These are phyloP conservation scores for Saccharomycopsis fermentans DNA, from an alignment of 805 yeast genomes.

Conservation along the genomic window DNA sequence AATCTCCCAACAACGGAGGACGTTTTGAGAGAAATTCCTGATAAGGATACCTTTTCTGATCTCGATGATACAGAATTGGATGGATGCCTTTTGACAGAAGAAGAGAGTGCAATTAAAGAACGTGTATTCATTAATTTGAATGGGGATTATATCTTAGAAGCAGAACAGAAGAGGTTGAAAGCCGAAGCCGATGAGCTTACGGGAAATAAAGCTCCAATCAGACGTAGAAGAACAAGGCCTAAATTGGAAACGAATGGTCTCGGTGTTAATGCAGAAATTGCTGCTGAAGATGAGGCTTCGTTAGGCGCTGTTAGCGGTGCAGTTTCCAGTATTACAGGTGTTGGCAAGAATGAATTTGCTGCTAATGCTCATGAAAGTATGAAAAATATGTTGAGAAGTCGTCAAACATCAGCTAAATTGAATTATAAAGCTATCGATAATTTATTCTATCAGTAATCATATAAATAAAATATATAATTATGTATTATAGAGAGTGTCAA, in stretches of 20 bases:
- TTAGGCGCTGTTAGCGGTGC: conserved; percentile 21
- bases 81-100: conserved; percentile 48
- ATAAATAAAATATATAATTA: neutral
- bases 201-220: conserved; percentile 47
- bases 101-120: conserved; percentile 66
- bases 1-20: conserved; percentile 49
- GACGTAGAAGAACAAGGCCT: conserved; percentile 27
- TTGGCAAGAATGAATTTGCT: conserved; percentile 25
- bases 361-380: conserved; percentile 70
- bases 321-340: conserved; percentile 17
- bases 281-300: conserved; percentile 12
- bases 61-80: conserved; percentile 78
- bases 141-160: conserved; percentile 75
- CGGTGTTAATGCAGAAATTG: conserved; percentile 11
- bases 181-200: conserved; percentile 79
- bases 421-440: conserved; percentile 75
- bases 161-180: conserved; percentile 75
- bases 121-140: conserved; percentile 85
- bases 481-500: neutral
- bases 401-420: conserved; percentile 77
- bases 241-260: conserved; percentile 19
- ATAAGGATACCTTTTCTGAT: conserved; percentile 58
- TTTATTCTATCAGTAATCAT: conserved; percentile 25
- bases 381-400: conserved; percentile 61
- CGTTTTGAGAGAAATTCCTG: conserved; percentile 41